Base-by-base conservation (phyloP, 345 rosid genomes). In the Eucalyptus marginata region DNA sequence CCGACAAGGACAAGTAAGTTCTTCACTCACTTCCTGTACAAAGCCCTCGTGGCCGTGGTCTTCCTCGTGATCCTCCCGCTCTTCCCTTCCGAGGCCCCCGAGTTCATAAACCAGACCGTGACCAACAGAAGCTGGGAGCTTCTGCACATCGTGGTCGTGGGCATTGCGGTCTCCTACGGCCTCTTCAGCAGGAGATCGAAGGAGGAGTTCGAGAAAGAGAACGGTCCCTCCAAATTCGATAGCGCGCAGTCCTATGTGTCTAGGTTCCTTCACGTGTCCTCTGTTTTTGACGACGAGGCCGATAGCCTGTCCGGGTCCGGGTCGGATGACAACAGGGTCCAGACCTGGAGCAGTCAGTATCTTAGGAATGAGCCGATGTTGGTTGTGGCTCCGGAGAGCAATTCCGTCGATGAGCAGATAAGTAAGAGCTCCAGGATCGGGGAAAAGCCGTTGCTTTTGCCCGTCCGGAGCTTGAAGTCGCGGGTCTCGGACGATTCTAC, bases 141-240 rank as follows among this genome's bases (percentile, higher is more conserved):
- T 91, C 96, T 98, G 58, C 99, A 97, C 93, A 96, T 98, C 18
- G 50, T 98, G 86, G 92, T 98, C 50, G 99, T 98, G 87, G 99
- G 99, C 15, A 96, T 98, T 88, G 99, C 99, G 36, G 97, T 98
- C 90, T 97, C 99, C n/a, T 98, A 96, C 89, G 99, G 99, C 58
- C 96, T 97, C 25, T 97, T 98, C 90, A 96, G 99, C 93, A 88
- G 93, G 71, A 90, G 95, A 43, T 95, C 94, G 51, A 93, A 94
- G 25, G 97, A 95, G 40, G 89, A 91, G 11, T 93, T 93, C 9
- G 93, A 92, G 46, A 93, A 94, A n/a, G 93, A 43, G 80, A 91
- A 89, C 84, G 88, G 91, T 64, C 68, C 68, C 47, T 88, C 95
- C 17, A 92, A 88, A 86, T 91, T 94, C 50, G 95, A 96, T 43